Conservation (phyloP, 2,329 filamentous ascomycete genomes). For the Fusarium sulawesiense region DNA sequence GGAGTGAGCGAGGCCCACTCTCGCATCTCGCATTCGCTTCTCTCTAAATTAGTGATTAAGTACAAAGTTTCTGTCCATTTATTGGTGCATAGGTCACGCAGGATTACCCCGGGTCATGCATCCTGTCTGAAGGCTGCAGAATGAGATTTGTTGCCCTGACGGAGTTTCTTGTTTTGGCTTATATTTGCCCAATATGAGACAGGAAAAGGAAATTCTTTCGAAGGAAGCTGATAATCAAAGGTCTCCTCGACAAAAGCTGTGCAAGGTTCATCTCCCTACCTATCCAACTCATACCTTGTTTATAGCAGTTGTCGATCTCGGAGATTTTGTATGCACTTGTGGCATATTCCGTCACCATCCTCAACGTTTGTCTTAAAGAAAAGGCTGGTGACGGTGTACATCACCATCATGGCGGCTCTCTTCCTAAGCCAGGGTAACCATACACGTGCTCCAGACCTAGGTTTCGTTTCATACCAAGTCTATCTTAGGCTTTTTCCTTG, state of each 20-base stretch:
- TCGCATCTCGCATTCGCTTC: constrained; percentile 40
- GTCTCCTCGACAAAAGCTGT: not conserved
- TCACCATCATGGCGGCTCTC: no score
- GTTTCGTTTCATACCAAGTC: not conserved
- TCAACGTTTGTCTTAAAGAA: not conserved
- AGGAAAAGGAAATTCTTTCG: constrained; percentile 20
- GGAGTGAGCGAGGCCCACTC: constrained; percentile 22
- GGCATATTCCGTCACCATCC: not conserved
- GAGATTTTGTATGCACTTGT: not conserved
- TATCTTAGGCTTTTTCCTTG: not conserved
- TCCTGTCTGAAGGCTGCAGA: not conserved
- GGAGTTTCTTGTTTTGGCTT: not conserved
- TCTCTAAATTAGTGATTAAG: not conserved
- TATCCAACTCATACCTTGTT: not conserved
- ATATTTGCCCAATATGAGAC: constrained; percentile 11
- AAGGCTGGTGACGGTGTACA: not conserved
- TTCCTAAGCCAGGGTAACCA: not conserved
- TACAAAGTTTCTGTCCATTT: not conserved
- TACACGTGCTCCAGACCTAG: not conserved
- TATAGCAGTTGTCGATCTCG: not conserved
- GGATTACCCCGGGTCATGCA: not conserved
- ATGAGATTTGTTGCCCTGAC: not conserved
- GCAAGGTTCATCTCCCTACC: not conserved
- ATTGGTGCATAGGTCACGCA: not conserved
- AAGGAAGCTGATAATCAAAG: not conserved